phyloP scores from a whole-genome alignment of 148 eudicot species.

The Cornus florida region DNA sequence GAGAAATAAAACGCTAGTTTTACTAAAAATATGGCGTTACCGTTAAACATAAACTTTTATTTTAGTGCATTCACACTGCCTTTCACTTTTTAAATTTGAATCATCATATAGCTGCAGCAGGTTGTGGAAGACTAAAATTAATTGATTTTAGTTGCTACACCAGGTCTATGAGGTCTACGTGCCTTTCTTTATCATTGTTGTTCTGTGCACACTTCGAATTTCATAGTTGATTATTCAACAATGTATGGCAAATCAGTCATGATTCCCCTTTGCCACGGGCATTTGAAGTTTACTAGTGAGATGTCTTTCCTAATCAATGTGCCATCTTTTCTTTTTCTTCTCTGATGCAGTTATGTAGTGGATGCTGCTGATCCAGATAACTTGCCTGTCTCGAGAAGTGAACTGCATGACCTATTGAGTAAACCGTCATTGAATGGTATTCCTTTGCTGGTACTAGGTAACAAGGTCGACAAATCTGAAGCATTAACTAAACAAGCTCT shows the following conservation, averaged over 20 bases:
- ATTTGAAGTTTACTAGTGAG: background rate
- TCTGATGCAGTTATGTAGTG: conserved; percentile 41
- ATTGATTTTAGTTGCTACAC: background rate
- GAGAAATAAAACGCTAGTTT: no score
- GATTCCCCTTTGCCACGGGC: no score
- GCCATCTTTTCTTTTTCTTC: background rate
- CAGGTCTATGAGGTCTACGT: background rate
- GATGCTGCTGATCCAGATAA: conserved; percentile 56
- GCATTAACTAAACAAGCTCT: conserved; percentile 45
- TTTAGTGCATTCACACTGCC: no score
- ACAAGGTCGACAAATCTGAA: conserved; percentile 46
- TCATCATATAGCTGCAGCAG: background rate
- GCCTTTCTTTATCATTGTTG: background rate
- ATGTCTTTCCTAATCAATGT: background rate
- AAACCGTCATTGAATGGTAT: conserved; percentile 49
- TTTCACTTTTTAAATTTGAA: background rate
- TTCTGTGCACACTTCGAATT: background rate
- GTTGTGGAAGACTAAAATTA: background rate
- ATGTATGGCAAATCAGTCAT: background rate
- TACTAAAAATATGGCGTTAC: no score
- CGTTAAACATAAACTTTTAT: no score
- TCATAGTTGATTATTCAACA: background rate
- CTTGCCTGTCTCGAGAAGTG: conserved; percentile 41
- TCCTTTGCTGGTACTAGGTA: conserved; percentile 52
- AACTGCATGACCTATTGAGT: conserved; percentile 46